phyloP scores from a whole-genome alignment of 2,329 filamentous ascomycete genomes.

The Raffaelea deltoideospora region DNA sequence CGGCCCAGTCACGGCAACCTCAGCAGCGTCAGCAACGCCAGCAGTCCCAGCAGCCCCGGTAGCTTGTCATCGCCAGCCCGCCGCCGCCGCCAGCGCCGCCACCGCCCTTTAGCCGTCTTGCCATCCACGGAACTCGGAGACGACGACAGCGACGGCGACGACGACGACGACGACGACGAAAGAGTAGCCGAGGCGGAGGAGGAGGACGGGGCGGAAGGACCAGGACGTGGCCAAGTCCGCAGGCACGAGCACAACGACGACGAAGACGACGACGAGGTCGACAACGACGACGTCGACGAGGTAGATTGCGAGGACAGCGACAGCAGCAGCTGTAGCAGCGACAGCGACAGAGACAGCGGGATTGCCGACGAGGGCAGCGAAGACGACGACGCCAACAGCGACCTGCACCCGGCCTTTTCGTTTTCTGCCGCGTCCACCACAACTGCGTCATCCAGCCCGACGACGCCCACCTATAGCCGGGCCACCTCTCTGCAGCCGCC shows the following conservation, averaged over 20 bases:
- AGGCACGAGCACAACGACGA: too few species aligned
- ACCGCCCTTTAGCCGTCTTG: conserved; percentile 1
- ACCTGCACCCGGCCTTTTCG: conserved; percentile 34
- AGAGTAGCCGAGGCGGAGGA: conserved; percentile 1
- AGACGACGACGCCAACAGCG: conserved; percentile 7
- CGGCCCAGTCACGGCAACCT: not conserved
- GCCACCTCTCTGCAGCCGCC: conserved; percentile 21
- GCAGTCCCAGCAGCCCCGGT: not conserved
- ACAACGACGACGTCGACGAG: conserved; percentile 10
- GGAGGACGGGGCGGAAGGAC: too few species aligned
- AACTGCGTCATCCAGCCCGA: conserved; percentile 17
- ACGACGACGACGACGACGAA: not conserved
- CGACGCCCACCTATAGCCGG: conserved; percentile 24
- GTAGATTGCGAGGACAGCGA: not conserved
- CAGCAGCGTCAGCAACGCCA: not conserved
- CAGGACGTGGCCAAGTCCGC: too few species aligned
- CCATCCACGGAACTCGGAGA: conserved; percentile 8
- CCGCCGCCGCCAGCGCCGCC: not conserved
- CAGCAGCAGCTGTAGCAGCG: not conserved
- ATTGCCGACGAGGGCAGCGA: conserved; percentile 22
- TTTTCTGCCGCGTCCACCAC: conserved; percentile 30
- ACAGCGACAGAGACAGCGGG: conserved; percentile 12
- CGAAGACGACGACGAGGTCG: conserved; percentile 19
- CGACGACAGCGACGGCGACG: not conserved
- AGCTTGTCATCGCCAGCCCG: too few species aligned